Evolutionary conservation across 108 stramenopile genomes (phyloP), one percentile per base, ranked within the genome.

Genomic region (Nitzschia palea): DNA sequence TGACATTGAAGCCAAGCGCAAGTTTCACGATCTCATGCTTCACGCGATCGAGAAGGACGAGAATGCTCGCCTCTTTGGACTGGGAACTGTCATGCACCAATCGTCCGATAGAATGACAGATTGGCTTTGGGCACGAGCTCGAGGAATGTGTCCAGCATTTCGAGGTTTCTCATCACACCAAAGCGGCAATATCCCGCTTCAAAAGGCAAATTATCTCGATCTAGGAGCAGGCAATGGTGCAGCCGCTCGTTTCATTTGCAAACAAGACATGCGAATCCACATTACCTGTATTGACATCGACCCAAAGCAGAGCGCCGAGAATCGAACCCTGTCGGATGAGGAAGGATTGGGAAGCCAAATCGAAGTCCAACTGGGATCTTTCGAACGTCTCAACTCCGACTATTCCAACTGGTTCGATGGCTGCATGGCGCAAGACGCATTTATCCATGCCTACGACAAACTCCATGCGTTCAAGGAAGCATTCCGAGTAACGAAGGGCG

Each of bases 381-480:
- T 75, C 40, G 81, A 82, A 34, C 62, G 73, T 15, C 37, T 61
- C 2, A 58, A 58, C 23, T 76, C 59, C 2, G 67, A 76, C 15
- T 65, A 73, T 45, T 48, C 59, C 50, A 77, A 83, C 47, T 56
- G 34, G 1, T 86, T 82, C 60, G 85, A 86, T 58, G 44, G 76
- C 31, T 58, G 66, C 37, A 77, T 86, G 55, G 73, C 75, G 26
- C 85, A 86, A 59, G 85, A 86, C 55, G 85, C 85, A 6, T 82
- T 82, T 51, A 77, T 86, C 44, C 85, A 86, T 55, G 70, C 85
- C 14, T 63, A 62, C 12, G 43, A 34, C 51, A 86, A 86, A 64
- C 43, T 54, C 2, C 43, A 56, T 25, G 67, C 77, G 0, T 86
- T 76, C 55, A 27, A 34, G 22, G 81, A 86, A 57, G 85, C 85